Evolutionary conservation across 371 early-diverging fungal genomes (phyloP), one percentile per base, ranked within the genome.

Genomic region (Mucor lusitanicus): DNA sequence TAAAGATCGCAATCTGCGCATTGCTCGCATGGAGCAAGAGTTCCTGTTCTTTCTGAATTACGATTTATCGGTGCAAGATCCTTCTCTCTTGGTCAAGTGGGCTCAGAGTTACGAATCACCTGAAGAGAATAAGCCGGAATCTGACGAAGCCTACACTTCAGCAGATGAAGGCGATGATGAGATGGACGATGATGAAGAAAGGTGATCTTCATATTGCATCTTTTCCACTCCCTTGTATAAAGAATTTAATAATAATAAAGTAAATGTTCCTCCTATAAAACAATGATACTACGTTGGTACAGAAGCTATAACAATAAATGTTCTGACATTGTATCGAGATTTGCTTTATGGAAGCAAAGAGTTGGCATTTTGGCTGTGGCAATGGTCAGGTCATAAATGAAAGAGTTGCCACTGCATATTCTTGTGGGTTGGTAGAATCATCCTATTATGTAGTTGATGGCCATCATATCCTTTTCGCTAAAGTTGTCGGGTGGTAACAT

Each of bases 21-120:
- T 78, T 25, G 64, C 67, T 35, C 74, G 85, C 11, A 84, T 88
- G 87, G 88, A 88, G 62, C 70, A 80, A 59, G 88, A 88, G 63
- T 88, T 88, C 63, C 57, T 88, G 39, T 81, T 80, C 19, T 84
- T 86, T 64, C 63, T 88, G 53, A 75, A 85, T 19, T 78, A 80
- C 63, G 85, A 86, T 62, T 62, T 82, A 30, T 73, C 75, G 5
- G 56, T 76, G 15, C 50, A 69, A 37, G 77, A 80, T 64, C 77
- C 80, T 19, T 46, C 64, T n/a, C 44, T 67, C 12, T 65, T 81
- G 1, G 74, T 81, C 15, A 40, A 61, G 12, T 81, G 79, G 82
- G 79, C 79, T 25, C 69, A 69, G 4, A 63, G 42, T 23, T 64
- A 61, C 28, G 42, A 72, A 44, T 27, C 48, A 35, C 40, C 27